Conservation (phyloP, 352 stramenopile species). For the Pythium brassicae region DNA sequence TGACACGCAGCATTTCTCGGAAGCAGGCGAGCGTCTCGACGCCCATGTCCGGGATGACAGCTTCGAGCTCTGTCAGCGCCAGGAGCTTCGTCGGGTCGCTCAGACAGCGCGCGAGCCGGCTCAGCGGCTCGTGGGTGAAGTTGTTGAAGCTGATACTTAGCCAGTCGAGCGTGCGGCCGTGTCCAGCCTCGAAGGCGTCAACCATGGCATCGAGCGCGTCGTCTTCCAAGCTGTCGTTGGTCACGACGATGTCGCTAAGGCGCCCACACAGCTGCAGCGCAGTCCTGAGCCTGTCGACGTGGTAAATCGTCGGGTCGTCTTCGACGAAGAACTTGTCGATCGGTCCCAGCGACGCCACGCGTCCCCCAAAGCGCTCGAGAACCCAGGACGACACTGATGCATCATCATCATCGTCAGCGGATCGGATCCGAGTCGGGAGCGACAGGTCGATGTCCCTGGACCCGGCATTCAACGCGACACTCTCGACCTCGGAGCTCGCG, state of each 20-base stretch:
- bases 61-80: constrained; percentile 6
- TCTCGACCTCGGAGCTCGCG: background rate
- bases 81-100: background rate
- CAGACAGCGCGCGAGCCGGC: background rate
- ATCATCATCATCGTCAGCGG: background rate
- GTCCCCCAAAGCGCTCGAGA: constrained; percentile 1
- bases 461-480: no score
- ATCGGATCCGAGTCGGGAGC: background rate
- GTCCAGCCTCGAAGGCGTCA: background rate
- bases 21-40: background rate
- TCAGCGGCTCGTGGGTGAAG: background rate
- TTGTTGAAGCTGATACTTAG: constrained; percentile 3
- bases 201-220: background rate
- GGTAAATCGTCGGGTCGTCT: no score
- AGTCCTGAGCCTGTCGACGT: background rate
- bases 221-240: background rate
- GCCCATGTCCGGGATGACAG: background rate
- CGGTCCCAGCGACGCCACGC: background rate
- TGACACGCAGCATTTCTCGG: background rate
- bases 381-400: no score
- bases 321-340: background rate
- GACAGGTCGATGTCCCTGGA: background rate
- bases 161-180: background rate
- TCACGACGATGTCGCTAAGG: background rate
- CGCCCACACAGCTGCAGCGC: background rate